Percentiles rank a stretch among this genome's conserved stretches.
phyloP scores from a whole-genome alignment of 805 yeast species.

The Starmerella vaccinii region DNA sequence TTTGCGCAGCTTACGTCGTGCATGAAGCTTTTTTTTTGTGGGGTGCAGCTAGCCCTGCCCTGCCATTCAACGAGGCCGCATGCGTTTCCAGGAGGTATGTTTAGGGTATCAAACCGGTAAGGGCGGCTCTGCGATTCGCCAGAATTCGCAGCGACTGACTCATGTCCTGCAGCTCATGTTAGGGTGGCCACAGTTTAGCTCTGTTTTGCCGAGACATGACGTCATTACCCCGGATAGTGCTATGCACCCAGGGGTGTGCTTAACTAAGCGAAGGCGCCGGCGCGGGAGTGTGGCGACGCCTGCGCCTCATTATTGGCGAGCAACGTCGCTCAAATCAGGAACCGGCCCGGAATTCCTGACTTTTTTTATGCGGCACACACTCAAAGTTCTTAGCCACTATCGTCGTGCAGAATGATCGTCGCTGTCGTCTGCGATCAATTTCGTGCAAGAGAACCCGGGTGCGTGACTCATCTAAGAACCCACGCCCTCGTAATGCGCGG shows the following conservation, averaged over 20 bases:
- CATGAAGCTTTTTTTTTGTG: not conserved
- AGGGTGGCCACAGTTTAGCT: not conserved
- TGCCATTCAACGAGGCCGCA: not conserved
- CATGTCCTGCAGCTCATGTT: not conserved
- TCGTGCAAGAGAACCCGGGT: not conserved
- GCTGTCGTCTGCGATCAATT: not conserved
- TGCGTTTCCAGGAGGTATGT: not conserved
- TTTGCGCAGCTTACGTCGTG: not conserved
- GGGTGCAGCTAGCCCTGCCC: not conserved
- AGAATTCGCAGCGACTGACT: not conserved
- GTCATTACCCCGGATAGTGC: constrained; percentile 3
- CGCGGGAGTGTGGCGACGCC: too few species aligned
- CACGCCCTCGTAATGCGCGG: not conserved
- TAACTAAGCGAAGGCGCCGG: not conserved
- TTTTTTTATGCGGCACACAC: too few species aligned
- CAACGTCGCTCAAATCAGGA: too few species aligned
- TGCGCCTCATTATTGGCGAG: not conserved
- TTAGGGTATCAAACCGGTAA: not conserved
- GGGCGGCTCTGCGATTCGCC: not conserved
- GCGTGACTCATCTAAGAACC: not conserved
- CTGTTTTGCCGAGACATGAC: not conserved
- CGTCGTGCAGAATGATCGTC: not conserved
- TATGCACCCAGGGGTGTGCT: too few species aligned
- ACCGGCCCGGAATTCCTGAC: too few species aligned
- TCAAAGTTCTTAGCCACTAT: not conserved